Base-by-base conservation (phyloP, 2,329 filamentous ascomycete species). In the Verticillium klebahnii region DNA sequence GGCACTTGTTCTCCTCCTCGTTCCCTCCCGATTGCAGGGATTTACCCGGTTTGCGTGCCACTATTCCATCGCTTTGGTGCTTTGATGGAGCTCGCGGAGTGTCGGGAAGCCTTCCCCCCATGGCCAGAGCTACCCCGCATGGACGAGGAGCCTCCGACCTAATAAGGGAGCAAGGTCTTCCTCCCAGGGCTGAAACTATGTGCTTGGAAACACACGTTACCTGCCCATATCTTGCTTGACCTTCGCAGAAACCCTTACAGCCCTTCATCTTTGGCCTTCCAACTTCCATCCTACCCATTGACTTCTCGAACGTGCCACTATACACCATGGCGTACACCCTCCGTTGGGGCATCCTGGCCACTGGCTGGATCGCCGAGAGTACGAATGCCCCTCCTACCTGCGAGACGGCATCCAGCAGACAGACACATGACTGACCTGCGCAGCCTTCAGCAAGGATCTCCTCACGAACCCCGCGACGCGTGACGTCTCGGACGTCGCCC, bases 371-470 rank as follows among this genome's bases (percentile, higher is more conserved):
- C 69, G 84, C 84, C 52, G 77, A 83, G 70, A 80, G 83, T 85
- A 64, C 70, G 82, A 72, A 29, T n/a, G n/a, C 8, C 36, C 37
- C 32, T 56, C 9, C 15, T 59, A 52, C 36, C 17, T 25, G 40
- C 17, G 12, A 36, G 12, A 36, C 11, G 6, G 3, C 45, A 9
- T 14, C n/a, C 19, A 12, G 9, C n/a, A 8, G 11, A 57, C n/a
- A 8, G 11, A 57, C 29, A 19, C 25, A 32, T 19, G 37, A 25
- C 29, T 3, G 14, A 62, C 17, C 61, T 34, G n/a, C 29, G 12
- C 66, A 86, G 83, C 77, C 65, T 92, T 95, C 78, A 85, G 88
- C 69, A 88, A 89, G 75, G 93, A 96, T 72, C 84, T 97, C 58
- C 86, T 93, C 66, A 84, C 85, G 63, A 87, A 94, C 74, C 89